phyloP scores from a whole-genome alignment of 306 rosid species.

The Inga laurina region DNA sequence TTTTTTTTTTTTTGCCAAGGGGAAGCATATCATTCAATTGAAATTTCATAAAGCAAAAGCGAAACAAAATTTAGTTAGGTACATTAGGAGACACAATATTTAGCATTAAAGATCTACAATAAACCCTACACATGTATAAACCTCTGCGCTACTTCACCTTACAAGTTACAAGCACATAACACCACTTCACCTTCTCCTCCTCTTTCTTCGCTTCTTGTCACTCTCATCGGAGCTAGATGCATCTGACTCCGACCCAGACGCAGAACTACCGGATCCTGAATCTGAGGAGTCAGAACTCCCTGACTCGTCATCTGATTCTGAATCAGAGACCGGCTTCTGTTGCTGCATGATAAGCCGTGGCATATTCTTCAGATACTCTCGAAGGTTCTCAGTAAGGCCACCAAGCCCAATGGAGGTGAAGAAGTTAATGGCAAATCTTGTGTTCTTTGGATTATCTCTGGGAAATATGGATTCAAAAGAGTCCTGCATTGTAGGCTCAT shows the following conservation, averaged over 20 bases:
- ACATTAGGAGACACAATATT: not conserved
- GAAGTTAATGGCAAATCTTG: slow-evolving; percentile 87
- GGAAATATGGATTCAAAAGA: slow-evolving; percentile 66
- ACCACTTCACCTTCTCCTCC: slow-evolving; percentile 38
- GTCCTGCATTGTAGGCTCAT: slow-evolving; percentile 54
- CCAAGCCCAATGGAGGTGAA: slow-evolving; percentile 97
- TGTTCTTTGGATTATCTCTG: slow-evolving; percentile 84
- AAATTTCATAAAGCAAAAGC: not conserved
- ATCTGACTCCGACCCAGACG: slow-evolving; percentile 42
- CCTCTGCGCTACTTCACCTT: not conserved
- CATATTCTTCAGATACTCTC: slow-evolving; percentile 89
- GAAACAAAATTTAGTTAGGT: not conserved
- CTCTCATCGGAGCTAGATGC: slow-evolving; percentile 46
- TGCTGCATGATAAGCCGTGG: slow-evolving; percentile 94
- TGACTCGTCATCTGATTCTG: slow-evolving; percentile 59
- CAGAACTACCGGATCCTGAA: slow-evolving; percentile 48
- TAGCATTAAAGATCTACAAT: not conserved
- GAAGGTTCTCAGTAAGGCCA: slow-evolving; percentile 87
- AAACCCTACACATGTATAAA: not conserved
- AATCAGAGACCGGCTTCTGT: slow-evolving; percentile 59
- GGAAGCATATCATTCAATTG: not conserved
- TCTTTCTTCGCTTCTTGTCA: slow-evolving; percentile 32
- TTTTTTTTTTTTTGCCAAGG: too few relatives aligned
- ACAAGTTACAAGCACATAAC: not conserved
- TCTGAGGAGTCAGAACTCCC: slow-evolving; percentile 59